These are phyloP conservation scores for Cercophora samala DNA, from an alignment of 495 filamentous ascomycete genomes.

Conservation along the genomic window DNA sequence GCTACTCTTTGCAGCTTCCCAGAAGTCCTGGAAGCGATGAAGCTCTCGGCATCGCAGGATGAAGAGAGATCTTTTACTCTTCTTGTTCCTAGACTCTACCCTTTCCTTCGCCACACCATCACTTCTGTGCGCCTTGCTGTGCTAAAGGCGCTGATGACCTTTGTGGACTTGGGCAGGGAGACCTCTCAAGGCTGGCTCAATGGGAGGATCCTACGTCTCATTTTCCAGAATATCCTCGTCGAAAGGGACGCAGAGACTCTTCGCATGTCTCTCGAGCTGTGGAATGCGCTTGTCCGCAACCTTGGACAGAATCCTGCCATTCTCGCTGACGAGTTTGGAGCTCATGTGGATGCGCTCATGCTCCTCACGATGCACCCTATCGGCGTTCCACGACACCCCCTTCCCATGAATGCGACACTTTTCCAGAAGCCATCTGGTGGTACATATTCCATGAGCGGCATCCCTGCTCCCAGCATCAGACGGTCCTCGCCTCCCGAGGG, in stretches of 20 bases:
- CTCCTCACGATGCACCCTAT: conserved; percentile 82
- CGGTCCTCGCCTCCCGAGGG: conserved; percentile 60
- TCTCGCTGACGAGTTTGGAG: conserved; percentile 62
- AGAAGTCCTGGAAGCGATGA: conserved; percentile 91
- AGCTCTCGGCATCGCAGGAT: conserved; percentile 76
- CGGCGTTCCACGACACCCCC: conserved; percentile 81
- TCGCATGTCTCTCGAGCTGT: conserved; percentile 78
- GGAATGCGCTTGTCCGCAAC: conserved; percentile 69
- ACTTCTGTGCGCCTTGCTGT: conserved; percentile 92
- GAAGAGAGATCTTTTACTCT: conserved; percentile 83
- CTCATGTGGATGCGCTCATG: conserved; percentile 73
- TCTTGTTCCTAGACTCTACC: conserved; percentile 89
- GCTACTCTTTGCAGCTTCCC: conserved; percentile 94
- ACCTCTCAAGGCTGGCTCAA: conserved; percentile 89
- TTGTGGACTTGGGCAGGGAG: conserved; percentile 77
- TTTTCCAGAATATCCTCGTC: conserved; percentile 93
- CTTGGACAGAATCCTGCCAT: conserved; percentile 55
- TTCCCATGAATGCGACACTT: conserved; percentile 81
- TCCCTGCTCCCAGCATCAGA: conserved; percentile 46
- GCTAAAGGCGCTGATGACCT: conserved; percentile 86
- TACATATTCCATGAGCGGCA: conserved; percentile 57
- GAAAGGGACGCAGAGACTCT: conserved; percentile 77
- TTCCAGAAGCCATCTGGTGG: conserved; percentile 95
- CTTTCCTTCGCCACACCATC: conserved; percentile 95
- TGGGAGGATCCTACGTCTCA: conserved; percentile 79